These are phyloP conservation scores for Reticulascus tulasneorum DNA, from an alignment of 2,329 filamentous ascomycete species.

Conservation along the genomic window DNA sequence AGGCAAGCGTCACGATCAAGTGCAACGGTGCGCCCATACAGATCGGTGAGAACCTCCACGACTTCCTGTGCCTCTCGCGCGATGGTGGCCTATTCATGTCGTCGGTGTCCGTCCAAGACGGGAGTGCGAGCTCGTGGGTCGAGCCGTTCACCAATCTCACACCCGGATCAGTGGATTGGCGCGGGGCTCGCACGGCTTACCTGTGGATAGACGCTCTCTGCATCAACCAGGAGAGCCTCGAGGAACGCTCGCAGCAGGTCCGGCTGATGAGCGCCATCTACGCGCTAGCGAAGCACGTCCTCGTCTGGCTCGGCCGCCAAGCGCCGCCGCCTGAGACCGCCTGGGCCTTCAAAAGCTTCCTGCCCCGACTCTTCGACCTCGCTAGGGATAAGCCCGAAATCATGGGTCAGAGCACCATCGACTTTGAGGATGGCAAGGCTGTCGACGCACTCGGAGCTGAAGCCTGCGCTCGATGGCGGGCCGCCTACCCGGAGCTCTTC, in stretches of 20 bases:
- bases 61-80: not conserved
- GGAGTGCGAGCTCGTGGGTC: no score
- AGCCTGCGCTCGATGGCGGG: not conserved
- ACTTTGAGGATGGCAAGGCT: not conserved
- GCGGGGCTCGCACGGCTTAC: not conserved
- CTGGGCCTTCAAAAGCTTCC: constrained; percentile 4
- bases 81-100: no score
- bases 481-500: not conserved
- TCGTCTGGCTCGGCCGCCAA: constrained; percentile 8
- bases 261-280: constrained; percentile 15
- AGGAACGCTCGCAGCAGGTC: constrained; percentile 12
- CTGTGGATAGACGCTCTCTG: constrained; percentile 17
- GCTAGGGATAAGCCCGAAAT: not conserved
- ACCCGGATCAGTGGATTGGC: no score
- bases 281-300: constrained; percentile 3
- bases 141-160: no score
- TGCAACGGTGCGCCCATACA: not conserved
- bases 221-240: constrained; percentile 12
- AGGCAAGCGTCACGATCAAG: not conserved
- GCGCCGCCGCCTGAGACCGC: not conserved
- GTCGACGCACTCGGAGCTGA: constrained; percentile 5
- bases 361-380: not conserved
- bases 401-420: not conserved
- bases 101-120: no score
- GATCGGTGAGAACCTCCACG: not conserved